Evolutionary conservation across 371 early-diverging fungal genomes (phyloP).

Genomic region (Saksenaea oblongispora): DNA sequence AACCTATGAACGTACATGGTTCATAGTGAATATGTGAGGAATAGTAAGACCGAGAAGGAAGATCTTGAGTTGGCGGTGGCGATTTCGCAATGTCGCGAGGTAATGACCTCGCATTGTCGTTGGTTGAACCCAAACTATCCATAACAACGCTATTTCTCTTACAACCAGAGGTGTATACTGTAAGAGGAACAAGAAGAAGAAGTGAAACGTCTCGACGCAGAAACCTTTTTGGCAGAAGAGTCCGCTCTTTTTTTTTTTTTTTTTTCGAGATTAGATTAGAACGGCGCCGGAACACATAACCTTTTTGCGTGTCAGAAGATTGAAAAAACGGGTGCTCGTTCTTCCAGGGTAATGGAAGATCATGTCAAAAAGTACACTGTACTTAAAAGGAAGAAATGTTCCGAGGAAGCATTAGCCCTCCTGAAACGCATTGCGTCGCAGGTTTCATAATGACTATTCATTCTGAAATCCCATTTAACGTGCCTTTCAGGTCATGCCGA

Average conservation of each 20-base stretch:
- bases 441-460: slow-evolving; percentile 5
- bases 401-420: slow-evolving; percentile 31
- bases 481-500: slow-evolving; percentile 53
- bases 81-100: slow-evolving; percentile 7
- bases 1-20: slow-evolving; percentile 27
- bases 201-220: slow-evolving; percentile 2
- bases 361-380: slow-evolving; percentile 10
- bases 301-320: slow-evolving; percentile 83
- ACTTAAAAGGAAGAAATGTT: background rate
- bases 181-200: slow-evolving; percentile 5
- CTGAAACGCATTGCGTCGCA: slow-evolving; percentile 36
- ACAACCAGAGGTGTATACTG: background rate
- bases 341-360: background rate
- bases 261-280: slow-evolving; percentile 1
- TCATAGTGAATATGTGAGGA: slow-evolving; percentile 43
- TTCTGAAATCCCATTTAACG: background rate
- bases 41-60: slow-evolving; percentile 52
- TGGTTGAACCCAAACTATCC: background rate
- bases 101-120: slow-evolving; percentile 14
- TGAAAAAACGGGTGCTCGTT: slow-evolving; percentile 67
- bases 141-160: background rate
- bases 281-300: slow-evolving; percentile 54
- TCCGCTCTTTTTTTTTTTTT: background rate
- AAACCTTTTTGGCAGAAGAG: background rate
- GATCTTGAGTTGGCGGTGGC: slow-evolving; percentile 19